A percentile compares a stretch with the other conserved stretches of the same genome.
Conservation (phyloP, 441 rosid species). For the Pelargonium citronellum region DNA sequence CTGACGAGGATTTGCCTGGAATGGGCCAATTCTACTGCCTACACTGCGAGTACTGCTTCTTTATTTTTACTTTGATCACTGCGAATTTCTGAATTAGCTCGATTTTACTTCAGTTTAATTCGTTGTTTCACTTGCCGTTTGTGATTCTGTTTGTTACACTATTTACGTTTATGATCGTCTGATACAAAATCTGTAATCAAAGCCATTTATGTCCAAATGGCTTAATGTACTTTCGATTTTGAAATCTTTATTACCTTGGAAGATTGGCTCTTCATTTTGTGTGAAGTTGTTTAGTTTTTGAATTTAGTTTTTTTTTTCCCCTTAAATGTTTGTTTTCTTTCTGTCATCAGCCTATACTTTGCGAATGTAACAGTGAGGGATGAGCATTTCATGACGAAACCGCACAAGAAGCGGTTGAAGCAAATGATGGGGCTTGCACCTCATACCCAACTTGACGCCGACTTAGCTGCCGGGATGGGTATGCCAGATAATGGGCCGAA, state of each 20-base stretch:
- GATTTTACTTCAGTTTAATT: neutral
- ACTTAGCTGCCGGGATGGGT: slow-evolving; percentile 92
- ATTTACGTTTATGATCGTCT: too few species aligned
- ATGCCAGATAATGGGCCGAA: slow-evolving; percentile 90
- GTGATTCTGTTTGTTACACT: neutral
- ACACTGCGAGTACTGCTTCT: slow-evolving; percentile 71
- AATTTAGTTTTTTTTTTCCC: neutral
- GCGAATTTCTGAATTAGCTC: too few species aligned
- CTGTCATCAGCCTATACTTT: slow-evolving; percentile 66
- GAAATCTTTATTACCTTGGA: neutral
- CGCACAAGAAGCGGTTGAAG: slow-evolving; percentile 88
- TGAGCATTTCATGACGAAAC: slow-evolving; percentile 84
- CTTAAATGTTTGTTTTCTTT: slow-evolving; percentile 2
- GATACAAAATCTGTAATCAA: too few species aligned
- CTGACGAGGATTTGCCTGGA: slow-evolving; percentile 90
- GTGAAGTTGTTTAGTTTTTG: neutral
- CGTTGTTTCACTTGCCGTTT: too few species aligned
- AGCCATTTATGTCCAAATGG: too few species aligned
- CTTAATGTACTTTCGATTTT: neutral
- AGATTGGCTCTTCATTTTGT: neutral
- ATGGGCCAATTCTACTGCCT: slow-evolving; percentile 94
- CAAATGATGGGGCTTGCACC: slow-evolving; percentile 73
- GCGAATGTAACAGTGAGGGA: slow-evolving; percentile 51
- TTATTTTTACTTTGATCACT: neutral
- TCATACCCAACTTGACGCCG: slow-evolving; percentile 49